Percentiles rank a stretch among this genome's conserved stretches.
Conservation (phyloP, 352 stramenopile species). For the Pythium insidiosum region DNA sequence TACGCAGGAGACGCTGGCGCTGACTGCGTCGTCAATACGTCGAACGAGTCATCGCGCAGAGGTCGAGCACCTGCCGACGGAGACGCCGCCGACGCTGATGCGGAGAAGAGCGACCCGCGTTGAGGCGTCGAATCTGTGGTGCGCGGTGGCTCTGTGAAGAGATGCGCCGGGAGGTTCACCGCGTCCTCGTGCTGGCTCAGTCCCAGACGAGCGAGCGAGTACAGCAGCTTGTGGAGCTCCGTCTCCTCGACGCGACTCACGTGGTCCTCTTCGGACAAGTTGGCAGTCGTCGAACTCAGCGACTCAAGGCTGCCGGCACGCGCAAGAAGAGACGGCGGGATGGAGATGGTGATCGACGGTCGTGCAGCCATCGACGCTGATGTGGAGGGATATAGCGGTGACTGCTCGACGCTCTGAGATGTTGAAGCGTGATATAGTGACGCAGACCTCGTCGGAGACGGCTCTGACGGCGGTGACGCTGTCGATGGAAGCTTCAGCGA, state of each 20-base stretch:
- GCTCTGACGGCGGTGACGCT: no score
- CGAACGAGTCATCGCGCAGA: no score
- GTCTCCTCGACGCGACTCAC: conserved; percentile 10
- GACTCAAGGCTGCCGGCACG: conserved; percentile 35
- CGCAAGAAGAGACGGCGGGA: conserved; percentile 35
- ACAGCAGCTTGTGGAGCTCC: conserved; percentile 59
- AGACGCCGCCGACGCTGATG: no score
- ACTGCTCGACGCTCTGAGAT: no score
- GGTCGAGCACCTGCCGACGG: no score
- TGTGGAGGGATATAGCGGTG: not conserved
- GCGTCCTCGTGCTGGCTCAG: conserved; percentile 18
- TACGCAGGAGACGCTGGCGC: conserved; percentile 6
- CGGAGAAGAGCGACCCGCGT: no score
- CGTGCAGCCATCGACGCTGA: not conserved
- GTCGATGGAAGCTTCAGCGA: no score
- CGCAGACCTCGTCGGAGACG: no score
- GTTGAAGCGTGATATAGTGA: not conserved
- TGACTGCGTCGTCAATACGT: conserved; percentile 2
- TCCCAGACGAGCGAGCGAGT: conserved; percentile 46
- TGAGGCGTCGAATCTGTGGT: no score
- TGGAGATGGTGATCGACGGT: conserved; percentile 28
- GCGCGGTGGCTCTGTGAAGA: no score
- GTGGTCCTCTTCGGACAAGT: conserved; percentile 17
- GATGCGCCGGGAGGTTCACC: no score
- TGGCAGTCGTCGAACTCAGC: conserved; percentile 25